A percentile compares a stretch with the other conserved stretches of the same genome.
phyloP scores from a whole-genome alignment of 129 eudicot genomes.

The Flaveria linearis region DNA sequence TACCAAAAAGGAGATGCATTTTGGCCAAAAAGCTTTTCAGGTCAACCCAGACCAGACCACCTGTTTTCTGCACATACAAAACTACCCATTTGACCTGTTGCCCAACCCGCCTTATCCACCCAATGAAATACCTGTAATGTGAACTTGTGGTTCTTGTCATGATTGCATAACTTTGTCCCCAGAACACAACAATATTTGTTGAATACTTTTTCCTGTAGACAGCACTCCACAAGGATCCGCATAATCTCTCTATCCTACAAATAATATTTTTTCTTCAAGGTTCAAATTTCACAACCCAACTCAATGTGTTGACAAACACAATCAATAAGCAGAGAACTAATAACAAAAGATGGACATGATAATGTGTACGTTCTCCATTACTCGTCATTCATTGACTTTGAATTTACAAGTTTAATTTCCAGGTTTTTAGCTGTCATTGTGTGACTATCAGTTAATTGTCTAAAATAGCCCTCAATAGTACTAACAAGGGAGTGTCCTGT shows the following conservation, averaged over 20 bases:
- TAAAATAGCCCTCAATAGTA: neutral
- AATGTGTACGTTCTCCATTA: neutral
- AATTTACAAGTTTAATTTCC: neutral
- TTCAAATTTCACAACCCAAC: neutral
- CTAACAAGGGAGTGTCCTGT: neutral
- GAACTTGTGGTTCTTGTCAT: slow-evolving; percentile 89
- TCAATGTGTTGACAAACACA: neutral
- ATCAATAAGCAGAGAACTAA: no score
- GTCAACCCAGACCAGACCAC: no score
- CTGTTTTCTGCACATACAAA: no score
- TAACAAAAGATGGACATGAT: neutral
- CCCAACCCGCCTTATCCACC: slow-evolving; percentile 53
- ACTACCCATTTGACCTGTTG: neutral
- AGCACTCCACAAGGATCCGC: slow-evolving; percentile 85
- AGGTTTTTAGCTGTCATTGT: neutral
- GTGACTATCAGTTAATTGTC: neutral
- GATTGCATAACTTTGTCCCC: slow-evolving; percentile 73
- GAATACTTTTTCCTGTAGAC: slow-evolving; percentile 81
- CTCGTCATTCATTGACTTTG: neutral
- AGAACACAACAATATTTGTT: slow-evolving; percentile 82
- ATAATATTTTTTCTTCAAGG: neutral
- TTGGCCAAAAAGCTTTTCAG: no score
- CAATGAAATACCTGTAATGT: slow-evolving; percentile 69
- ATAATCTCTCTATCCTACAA: slow-evolving; percentile 77
- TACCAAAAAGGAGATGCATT: no score